These are phyloP conservation scores for Arthrobotrys sinensis DNA, from an alignment of 2,329 filamentous ascomycete species.

Conservation along the genomic window DNA sequence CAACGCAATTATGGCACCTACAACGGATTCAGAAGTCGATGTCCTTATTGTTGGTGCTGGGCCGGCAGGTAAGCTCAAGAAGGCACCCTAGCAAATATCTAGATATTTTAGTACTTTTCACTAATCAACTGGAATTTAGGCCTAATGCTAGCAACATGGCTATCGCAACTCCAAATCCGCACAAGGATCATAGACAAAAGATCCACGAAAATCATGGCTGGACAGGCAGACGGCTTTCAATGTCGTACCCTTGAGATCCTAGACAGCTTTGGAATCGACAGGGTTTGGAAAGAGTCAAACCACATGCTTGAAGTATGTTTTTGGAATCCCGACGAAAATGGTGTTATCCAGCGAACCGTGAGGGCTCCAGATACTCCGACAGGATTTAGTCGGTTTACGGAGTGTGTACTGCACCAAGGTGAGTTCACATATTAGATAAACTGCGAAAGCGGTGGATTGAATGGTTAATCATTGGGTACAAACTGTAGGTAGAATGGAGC, in stretches of 20 bases:
- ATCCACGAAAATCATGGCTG: conserved; percentile 66
- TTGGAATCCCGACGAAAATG: conserved; percentile 76
- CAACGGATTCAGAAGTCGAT: conserved; percentile 67
- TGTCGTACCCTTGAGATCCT: conserved; percentile 81
- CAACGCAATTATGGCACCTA: conserved; percentile 39
- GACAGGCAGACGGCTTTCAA: conserved; percentile 72
- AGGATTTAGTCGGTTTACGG: conserved; percentile 76
- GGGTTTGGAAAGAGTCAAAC: conserved; percentile 77
- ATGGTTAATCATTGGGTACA: background rate
- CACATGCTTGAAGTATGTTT: conserved; percentile 76
- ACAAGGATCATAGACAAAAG: conserved; percentile 69
- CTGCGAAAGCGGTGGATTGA: background rate
- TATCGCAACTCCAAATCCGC: conserved; percentile 70
- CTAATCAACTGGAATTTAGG: conserved; percentile 8
- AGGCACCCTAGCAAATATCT: background rate
- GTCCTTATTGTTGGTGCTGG: conserved; percentile 72
- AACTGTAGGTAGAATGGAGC: conserved; percentile 72
- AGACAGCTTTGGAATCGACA: conserved; percentile 79
- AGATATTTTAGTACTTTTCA: background rate
- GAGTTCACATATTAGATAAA: background rate
- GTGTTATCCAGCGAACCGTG: conserved; percentile 73
- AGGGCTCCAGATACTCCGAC: conserved; percentile 76
- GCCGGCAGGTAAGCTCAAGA: conserved; percentile 67
- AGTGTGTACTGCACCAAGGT: conserved; percentile 80
- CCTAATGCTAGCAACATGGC: conserved; percentile 67